A percentile compares a stretch with the other conserved stretches of the same genome.
Conservation (phyloP, 1,139 yeast species). For the Diutina mesorugosa region DNA sequence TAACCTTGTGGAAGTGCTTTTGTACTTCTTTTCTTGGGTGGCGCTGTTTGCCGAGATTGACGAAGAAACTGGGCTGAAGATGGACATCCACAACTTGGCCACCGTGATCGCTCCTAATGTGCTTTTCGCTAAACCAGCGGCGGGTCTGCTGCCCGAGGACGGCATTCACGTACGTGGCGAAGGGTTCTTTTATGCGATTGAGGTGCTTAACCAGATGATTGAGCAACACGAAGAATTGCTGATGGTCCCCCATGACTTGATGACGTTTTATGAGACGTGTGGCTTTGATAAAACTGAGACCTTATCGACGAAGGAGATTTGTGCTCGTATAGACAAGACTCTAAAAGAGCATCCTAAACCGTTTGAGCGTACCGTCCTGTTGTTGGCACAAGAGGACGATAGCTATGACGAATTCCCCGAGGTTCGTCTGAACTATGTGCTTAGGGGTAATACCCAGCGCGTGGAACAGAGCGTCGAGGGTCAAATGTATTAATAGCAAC, state of each 20-base stretch:
- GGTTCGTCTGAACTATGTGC: not conserved
- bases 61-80: slow-evolving; percentile 82
- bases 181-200: slow-evolving; percentile 79
- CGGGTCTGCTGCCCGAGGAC: slow-evolving; percentile 8
- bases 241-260: slow-evolving; percentile 52
- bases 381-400: slow-evolving; percentile 9
- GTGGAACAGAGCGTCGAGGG: not conserved
- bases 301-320: slow-evolving; percentile 24
- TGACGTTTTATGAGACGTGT: slow-evolving; percentile 24
- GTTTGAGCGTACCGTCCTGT: slow-evolving; percentile 10
- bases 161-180: slow-evolving; percentile 37
- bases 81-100: slow-evolving; percentile 92
- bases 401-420: not conserved
- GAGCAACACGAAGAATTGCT: slow-evolving; percentile 75
- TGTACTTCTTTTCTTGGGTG: slow-evolving; percentile 87
- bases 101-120: slow-evolving; percentile 94
- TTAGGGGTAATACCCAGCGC: not conserved
- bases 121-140: slow-evolving; percentile 36
- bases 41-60: slow-evolving; percentile 89
- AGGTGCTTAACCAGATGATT: slow-evolving; percentile 76
- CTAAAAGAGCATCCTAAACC: slow-evolving; percentile 19
- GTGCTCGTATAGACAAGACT: slow-evolving; percentile 18
- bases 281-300: slow-evolving; percentile 14
- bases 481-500: not conserved
- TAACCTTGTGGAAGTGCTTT: slow-evolving; percentile 74